Conservation (phyloP, 768 basidiomycete species). For the Termitomyces sp. region DNA sequence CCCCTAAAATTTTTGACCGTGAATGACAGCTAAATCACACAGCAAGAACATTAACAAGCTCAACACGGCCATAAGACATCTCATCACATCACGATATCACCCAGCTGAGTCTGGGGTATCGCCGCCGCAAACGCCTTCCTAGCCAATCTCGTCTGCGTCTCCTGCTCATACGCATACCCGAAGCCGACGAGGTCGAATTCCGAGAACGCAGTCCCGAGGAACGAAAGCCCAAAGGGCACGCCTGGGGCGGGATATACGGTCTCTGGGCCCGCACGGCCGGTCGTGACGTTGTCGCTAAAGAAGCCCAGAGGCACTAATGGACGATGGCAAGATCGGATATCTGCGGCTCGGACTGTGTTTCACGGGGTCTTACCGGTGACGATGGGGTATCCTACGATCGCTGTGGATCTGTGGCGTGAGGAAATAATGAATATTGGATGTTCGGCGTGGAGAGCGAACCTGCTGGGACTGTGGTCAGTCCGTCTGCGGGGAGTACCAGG, state of each 20-base stretch:
- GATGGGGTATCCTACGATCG: constrained; percentile 62
- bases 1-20: no score
- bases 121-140: constrained; percentile 46
- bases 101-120: constrained; percentile 47
- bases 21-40: no score
- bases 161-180: constrained; percentile 63
- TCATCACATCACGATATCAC: constrained; percentile 21
- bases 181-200: constrained; percentile 52
- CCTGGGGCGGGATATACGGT: constrained; percentile 48
- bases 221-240: constrained; percentile 56
- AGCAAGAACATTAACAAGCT: no score
- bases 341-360: not conserved
- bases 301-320: constrained; percentile 55
- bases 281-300: constrained; percentile 40
- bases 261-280: constrained; percentile 30
- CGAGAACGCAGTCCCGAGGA: constrained; percentile 56
- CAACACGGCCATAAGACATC: no score
- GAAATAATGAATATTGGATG: not conserved
- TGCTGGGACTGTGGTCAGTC: constrained; percentile 32
- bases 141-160: constrained; percentile 44
- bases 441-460: constrained; percentile 17
- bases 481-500: constrained; percentile 40
- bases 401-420: constrained; percentile 17
- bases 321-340: not conserved
- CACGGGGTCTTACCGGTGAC: constrained; percentile 40